Evolutionary conservation across 1,284 basidiomycete species (phyloP), one percentile per base, ranked within the genome.

Genomic region (Grifola frondosa): DNA sequence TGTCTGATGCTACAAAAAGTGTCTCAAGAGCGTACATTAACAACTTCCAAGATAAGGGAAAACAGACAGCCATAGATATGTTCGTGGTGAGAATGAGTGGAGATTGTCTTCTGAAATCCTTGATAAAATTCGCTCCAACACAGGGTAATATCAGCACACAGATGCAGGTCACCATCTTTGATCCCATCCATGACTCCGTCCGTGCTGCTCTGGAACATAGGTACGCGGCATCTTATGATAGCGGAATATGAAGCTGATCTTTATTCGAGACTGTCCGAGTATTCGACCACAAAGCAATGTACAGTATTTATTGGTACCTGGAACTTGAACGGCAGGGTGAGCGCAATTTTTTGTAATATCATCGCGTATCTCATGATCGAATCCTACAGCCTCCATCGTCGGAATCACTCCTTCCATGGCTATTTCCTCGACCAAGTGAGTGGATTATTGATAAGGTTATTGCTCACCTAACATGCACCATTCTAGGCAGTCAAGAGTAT

Each of bases 1-100:
- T 99, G 17, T 94, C 92, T 15, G 94, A 99, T 67, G 96, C 96
- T 4, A 97, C 94, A 2, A 99, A 99, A 66, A 96, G 92, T 58
- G 91, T 97, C 16, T 87, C 83, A 12, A 80, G 94, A 45, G 94
- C 96, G 42, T 98, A 98, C 60, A 97, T 98, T 64, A 97, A 96
- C 64, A 98, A 98, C 62, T 98, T 99, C 63, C 91, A 96, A 55
- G 97, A 99, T 65, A 92, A 91, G 64, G 82, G 78, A 32, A 99
- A 99, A 64, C 97, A 99, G 59, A 70, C 80, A 15, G 91, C 95
- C 0, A 98, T 99, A 50, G 97, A 99, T 60, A 88, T 93, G 77
- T 88, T 99, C 54, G 73, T 99, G 52, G 92, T 93, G 46, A 42
- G 81, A 63, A 36, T 8, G 44, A 12, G 5, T n/a, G n/a, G n/a